Percentiles rank a stretch among this genome's conserved stretches.
Evolutionary conservation across 2,329 filamentous ascomycete species (phyloP).

Genomic region (Scedosporium aurantiacum): DNA sequence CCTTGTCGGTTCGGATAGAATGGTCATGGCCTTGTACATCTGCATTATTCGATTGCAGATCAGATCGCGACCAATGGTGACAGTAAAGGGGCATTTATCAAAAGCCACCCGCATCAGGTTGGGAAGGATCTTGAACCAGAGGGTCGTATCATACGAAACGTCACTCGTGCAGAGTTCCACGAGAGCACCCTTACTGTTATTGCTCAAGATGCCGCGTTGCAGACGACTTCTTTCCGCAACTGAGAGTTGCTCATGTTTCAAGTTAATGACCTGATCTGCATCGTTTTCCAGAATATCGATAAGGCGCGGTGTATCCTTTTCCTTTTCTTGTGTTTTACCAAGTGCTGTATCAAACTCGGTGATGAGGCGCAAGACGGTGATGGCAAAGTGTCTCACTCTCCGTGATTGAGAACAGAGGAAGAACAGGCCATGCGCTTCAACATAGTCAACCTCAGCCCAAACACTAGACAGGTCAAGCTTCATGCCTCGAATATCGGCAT

Average conservation of each 20-base stretch:
- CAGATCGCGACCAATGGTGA: conserved; percentile 80
- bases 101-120: conserved; percentile 86
- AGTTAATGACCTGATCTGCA: conserved; percentile 76
- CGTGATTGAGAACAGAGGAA: conserved; percentile 94
- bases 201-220: conserved; percentile 79
- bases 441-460: conserved; percentile 89
- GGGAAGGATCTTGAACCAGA: conserved; percentile 98
- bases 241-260: conserved; percentile 83
- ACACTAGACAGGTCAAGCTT: conserved; percentile 79
- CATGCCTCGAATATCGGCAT: conserved; percentile 57
- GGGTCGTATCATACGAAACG: conserved; percentile 80
- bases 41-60: conserved; percentile 87
- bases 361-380: conserved; percentile 83
- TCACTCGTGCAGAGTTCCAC: conserved; percentile 95
- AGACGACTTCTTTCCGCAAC: conserved; percentile 86
- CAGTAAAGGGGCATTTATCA: conserved; percentile 81
- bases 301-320: conserved; percentile 59
- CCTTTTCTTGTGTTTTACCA: conserved; percentile 49
- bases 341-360: conserved; percentile 88
- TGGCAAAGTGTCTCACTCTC: conserved; percentile 77
- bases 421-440: conserved; percentile 92
- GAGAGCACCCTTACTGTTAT: conserved; percentile 71
- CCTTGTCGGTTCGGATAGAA: conserved; percentile 62
- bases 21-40: conserved; percentile 77
- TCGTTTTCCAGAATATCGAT: conserved; percentile 90